Base-by-base conservation (phyloP, 1,139 yeast genomes). In the Blastobotrys petasosporus region DNA sequence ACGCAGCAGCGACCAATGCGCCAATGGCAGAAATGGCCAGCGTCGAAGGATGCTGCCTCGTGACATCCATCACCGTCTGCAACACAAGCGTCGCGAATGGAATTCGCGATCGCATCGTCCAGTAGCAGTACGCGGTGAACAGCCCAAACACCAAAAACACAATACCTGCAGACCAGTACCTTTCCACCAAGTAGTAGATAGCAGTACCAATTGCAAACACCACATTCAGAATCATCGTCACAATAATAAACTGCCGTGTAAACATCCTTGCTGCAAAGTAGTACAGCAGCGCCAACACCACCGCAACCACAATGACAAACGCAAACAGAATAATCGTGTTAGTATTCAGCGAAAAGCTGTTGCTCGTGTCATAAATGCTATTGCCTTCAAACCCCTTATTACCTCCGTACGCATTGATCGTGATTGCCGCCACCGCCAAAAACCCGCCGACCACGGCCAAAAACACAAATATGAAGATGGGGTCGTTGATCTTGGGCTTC, bases 121-220 rank as follows among this genome's bases (percentile, higher is more conserved):
- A 85, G 65, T 82, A 85, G 58, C 84, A 76, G 69, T 75, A 78
- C 1, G 88, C 87, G 9, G 84, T 72, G 47, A 86, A 63, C 5
- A 76, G 62, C 2, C 68, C 61, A 54, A 68, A 69, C 7, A 64
- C 39, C 53, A 85, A 66, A 53, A 83, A 83, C 36, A 85, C 88
- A 52, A 85, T 70, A 3, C 87, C 95, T 0, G 94, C 90, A 8
- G 88, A 80, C 69, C 80, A 86, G 63, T 85, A 82, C 32, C 71
- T 68, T 35, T 56, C 61, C 4, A 58, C 60, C 58, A 85, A 73
- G 61, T 84, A 86, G 65, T 77, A 82, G 51, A 86, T 78, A 6
- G 87, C 77, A 4, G 95, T 81, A 11, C 85, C 95, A 32, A 86
- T 58, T 1, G 94, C 90, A 47, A 85, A 63, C 1, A 81, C 59